These are phyloP conservation scores for Boletus sp. DNA, from an alignment of 768 basidiomycete species.

Conservation along the genomic window DNA sequence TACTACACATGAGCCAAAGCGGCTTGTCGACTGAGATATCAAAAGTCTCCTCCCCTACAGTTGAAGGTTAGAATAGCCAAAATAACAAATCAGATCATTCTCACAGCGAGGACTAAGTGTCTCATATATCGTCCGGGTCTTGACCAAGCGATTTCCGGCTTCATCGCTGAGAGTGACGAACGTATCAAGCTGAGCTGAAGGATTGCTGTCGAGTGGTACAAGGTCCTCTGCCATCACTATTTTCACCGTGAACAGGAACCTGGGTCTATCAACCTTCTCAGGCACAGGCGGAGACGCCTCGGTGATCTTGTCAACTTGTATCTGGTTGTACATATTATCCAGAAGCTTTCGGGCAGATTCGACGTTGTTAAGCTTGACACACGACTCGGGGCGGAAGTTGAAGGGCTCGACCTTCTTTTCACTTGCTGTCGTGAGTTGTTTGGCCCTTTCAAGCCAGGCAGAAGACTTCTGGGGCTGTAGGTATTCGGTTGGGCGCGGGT, in stretches of 20 bases:
- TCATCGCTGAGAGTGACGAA: conserved; percentile 96
- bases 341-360: conserved; percentile 87
- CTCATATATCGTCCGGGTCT: conserved; percentile 96
- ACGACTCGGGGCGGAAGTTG: conserved; percentile 90
- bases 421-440: conserved; percentile 65
- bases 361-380: conserved; percentile 97
- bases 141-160: conserved; percentile 82
- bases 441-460: conserved; percentile 85
- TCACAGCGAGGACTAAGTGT: conserved; percentile 83
- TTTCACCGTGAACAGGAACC: conserved; percentile 91
- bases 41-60: conserved; percentile 92
- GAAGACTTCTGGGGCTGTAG: conserved; percentile 82
- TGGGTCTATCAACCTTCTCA: conserved; percentile 60
- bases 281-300: conserved; percentile 67
- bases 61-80: conserved; percentile 3
- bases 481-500: conserved; percentile 75
- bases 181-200: conserved; percentile 80
- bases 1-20: conserved; percentile 96
- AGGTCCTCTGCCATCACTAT: conserved; percentile 87
- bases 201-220: conserved; percentile 69
- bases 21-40: conserved; percentile 91
- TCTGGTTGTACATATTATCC: conserved; percentile 90
- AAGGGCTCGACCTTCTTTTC: conserved; percentile 95
- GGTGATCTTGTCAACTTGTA: conserved; percentile 84
- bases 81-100: conserved; percentile 26